phyloP scores from a whole-genome alignment of 495 filamentous ascomycete genomes.

The Aspergillus sclerotiicarbonarius region DNA sequence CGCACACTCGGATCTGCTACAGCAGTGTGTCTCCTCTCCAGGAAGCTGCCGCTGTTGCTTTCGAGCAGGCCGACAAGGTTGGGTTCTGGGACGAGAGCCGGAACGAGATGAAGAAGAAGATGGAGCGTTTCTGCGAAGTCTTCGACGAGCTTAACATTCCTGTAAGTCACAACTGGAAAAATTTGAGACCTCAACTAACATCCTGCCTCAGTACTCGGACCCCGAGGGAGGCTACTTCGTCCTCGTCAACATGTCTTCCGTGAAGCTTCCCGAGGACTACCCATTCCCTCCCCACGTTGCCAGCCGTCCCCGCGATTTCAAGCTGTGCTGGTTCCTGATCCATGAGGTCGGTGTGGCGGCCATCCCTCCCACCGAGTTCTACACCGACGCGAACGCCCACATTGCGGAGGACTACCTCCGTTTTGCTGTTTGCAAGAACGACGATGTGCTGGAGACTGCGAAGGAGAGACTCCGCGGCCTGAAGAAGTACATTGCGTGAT shows the following conservation, averaged over 20 bases:
- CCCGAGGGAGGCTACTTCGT: constrained; percentile 98
- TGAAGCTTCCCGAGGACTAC: constrained; percentile 77
- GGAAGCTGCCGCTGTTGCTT: constrained; percentile 93
- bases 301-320: constrained; percentile 83
- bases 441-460: constrained; percentile 82
- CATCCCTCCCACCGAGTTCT: constrained; percentile 96
- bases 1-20: constrained; percentile 96
- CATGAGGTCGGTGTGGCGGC: constrained; percentile 93
- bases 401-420: constrained; percentile 90
- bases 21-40: constrained; percentile 89
- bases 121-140: constrained; percentile 79
- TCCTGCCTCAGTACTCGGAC: constrained; percentile 61
- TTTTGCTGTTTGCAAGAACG: constrained; percentile 96
- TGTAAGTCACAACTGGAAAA: constrained; percentile 29
- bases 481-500: constrained; percentile 67
- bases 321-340: constrained; percentile 93
- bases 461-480: constrained; percentile 84
- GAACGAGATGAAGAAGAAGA: constrained; percentile 84
- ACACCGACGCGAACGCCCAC: constrained; percentile 75
- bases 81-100: constrained; percentile 89
- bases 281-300: constrained; percentile 86
- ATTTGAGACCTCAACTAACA: background rate
- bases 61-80: constrained; percentile 80
- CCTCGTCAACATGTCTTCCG: constrained; percentile 82
- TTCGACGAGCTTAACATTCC: constrained; percentile 88